Base-by-base conservation (phyloP, 1,284 basidiomycete species). In the Singerocomus rubriflavus region DNA sequence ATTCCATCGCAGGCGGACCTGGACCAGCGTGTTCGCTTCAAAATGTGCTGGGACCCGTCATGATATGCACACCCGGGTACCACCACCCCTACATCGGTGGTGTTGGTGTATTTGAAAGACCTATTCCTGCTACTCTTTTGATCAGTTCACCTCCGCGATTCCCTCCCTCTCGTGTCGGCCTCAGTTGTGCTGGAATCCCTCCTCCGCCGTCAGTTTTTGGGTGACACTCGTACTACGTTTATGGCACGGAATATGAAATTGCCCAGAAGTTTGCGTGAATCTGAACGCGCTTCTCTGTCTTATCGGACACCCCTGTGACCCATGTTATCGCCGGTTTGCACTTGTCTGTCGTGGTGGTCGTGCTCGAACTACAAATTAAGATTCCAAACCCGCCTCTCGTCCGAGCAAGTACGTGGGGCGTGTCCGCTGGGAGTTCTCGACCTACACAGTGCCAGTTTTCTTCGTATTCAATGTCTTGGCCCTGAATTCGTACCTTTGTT, bases 121-220 rank as follows among this genome's bases (percentile, higher is more conserved):
- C 33, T n/a, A 16, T 16, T 21, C 25, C 14, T 16, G 12, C 3
- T 25, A 21, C 26, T 16, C 16, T 38, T 29, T 34, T 21, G 31
- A 38, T 12, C 13, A 11, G 26, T 35, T 31, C 44, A 55, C 37
- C 31, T 59, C 57, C 57, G 50, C 39, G 45, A 61, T 44, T 25
- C 16, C 33, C 8, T 14, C 34, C 25, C 30, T 25, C 25, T 26
- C 29, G 27, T 37, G 31, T 21, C n/a, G 43, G n/a, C 26, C 35
- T 35, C 21, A 31, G 17, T 32, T n/a, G 3, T 14, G 25, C 31
- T 37, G 33, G 10, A 21, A 2, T 14, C 16, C 14, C n/a, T 35
- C 12, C 12, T 32, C 30, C 10, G 3, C 6, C 17, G 9, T 9
- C 25, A n/a, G 6, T 13, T 13, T 42, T 34, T 41, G 21, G 21